Evolutionary conservation across 2,329 filamentous ascomycete species (phyloP).

Genomic region (Sporothrix phasma): DNA sequence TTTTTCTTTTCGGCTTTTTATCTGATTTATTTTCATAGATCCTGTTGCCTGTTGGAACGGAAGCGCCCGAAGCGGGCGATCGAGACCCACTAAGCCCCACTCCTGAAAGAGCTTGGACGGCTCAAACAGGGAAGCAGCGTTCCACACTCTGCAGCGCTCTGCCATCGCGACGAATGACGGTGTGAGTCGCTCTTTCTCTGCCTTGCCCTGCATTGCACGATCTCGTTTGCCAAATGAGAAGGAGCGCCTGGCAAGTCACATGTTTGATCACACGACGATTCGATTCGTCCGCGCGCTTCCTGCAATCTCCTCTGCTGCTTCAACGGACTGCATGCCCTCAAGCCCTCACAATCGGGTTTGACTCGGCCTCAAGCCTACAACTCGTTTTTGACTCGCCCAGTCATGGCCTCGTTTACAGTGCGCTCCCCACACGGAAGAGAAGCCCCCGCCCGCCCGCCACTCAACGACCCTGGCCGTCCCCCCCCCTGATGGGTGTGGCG

Average conservation of each 20-base stretch:
- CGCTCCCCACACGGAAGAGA: conserved; percentile 4
- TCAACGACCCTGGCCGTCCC: conserved; percentile 3
- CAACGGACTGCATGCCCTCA: no score
- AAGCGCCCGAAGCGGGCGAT: conserved; percentile 9
- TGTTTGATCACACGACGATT: conserved; percentile 6
- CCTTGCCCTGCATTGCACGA: not conserved
- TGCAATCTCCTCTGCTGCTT: not conserved
- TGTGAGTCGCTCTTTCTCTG: not conserved
- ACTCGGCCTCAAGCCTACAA: no score
- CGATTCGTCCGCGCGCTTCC: conserved; percentile 3
- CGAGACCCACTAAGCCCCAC: not conserved
- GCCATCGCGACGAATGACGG: not conserved
- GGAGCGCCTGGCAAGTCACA: conserved; percentile 3
- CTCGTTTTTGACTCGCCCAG: not conserved
- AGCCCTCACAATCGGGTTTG: no score
- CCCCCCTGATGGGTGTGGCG: conserved; percentile 14
- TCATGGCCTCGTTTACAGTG: not conserved
- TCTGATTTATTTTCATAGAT: not conserved
- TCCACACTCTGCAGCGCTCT: not conserved
- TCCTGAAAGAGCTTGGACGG: not conserved
- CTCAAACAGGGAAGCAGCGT: not conserved
- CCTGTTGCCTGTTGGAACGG: conserved; percentile 6
- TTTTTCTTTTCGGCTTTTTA: not conserved
- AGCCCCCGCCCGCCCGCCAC: not conserved
- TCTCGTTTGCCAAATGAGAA: not conserved